phyloP scores from a whole-genome alignment of 2,329 filamentous ascomycete genomes.

The Epichloe uncinata region DNA sequence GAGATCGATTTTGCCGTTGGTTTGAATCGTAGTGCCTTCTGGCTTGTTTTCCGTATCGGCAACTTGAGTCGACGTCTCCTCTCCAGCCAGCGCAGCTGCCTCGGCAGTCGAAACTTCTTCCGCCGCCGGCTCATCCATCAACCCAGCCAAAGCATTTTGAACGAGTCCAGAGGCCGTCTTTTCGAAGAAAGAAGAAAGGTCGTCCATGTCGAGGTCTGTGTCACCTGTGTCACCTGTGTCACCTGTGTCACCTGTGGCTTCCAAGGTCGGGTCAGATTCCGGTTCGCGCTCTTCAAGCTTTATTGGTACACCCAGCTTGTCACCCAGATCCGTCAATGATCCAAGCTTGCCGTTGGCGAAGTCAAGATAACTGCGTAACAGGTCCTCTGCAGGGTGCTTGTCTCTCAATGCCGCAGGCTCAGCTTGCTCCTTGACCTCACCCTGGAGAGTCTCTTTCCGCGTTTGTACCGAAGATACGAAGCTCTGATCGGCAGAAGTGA shows the following conservation, averaged over 20 bases:
- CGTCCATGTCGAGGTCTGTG: slow-evolving; percentile 24
- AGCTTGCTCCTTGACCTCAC: slow-evolving; percentile 13
- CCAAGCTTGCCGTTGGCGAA: slow-evolving; percentile 21
- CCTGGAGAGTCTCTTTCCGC: slow-evolving; percentile 20
- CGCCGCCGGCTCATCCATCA: slow-evolving; percentile 16
- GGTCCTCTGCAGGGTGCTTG: slow-evolving; percentile 27
- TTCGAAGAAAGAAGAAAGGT: slow-evolving; percentile 29
- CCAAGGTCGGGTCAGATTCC: slow-evolving; percentile 14
- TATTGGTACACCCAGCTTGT: slow-evolving; percentile 23
- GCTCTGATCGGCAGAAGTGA: slow-evolving; percentile 22
- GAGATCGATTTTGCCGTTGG: slow-evolving; percentile 19
- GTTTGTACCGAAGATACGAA: slow-evolving; percentile 21
- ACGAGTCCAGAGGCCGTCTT: slow-evolving; percentile 28
- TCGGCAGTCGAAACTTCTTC: slow-evolving; percentile 5
- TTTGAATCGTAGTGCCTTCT: slow-evolving; percentile 12
- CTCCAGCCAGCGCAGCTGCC: slow-evolving; percentile 9
- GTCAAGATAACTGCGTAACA: slow-evolving; percentile 21
- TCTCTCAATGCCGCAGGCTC: slow-evolving; percentile 19
- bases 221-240: slow-evolving; percentile 14
- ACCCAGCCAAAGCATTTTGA: slow-evolving; percentile 25
- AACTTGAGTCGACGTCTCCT: slow-evolving; percentile 11
- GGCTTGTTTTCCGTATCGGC: slow-evolving; percentile 15
- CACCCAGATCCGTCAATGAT: slow-evolving; percentile 20
- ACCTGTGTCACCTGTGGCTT: slow-evolving; percentile 15
- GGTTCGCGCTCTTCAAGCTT: slow-evolving; percentile 15